Conservation (phyloP, 768 basidiomycete genomes). For the Boletus rex-veris region DNA sequence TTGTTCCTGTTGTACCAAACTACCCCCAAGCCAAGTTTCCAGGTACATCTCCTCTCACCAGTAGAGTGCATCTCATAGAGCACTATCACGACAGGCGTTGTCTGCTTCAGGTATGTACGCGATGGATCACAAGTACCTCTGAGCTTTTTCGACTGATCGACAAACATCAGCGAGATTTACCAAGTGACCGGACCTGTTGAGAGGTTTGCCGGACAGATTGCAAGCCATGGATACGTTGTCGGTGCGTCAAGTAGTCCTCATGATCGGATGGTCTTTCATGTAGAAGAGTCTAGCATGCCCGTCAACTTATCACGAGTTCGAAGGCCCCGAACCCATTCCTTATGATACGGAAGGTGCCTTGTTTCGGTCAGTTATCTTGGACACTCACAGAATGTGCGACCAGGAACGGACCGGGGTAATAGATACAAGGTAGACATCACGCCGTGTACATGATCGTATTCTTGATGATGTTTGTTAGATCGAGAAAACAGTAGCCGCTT, state of each 20-base stretch:
- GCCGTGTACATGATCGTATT: not conserved
- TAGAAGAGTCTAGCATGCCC: constrained; percentile 57
- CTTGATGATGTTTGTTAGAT: constrained; percentile 47
- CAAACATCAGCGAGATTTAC: constrained; percentile 75
- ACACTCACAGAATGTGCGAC: not conserved
- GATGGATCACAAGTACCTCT: not conserved
- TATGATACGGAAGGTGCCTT: constrained; percentile 77
- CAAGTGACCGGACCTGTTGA: constrained; percentile 98
- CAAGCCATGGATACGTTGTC: constrained; percentile 80
- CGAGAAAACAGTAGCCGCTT: constrained; percentile 83
- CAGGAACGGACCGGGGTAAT: constrained; percentile 90
- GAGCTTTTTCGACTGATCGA: not conserved
- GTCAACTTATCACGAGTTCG: constrained; percentile 89
- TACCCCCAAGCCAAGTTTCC: constrained; percentile 93
- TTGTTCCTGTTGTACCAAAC: constrained; percentile 72
- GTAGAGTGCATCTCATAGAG: not conserved
- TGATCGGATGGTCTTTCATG: not conserved
- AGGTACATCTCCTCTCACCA: constrained; percentile 39
- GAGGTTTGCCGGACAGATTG: constrained; percentile 84
- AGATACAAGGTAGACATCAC: constrained; percentile 64
- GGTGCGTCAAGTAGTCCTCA: constrained; percentile 42
- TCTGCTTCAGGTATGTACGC: constrained; percentile 76
- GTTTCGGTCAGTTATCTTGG: not conserved
- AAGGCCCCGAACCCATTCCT: constrained; percentile 81
- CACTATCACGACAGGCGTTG: constrained; percentile 51